Base-by-base conservation (phyloP, 164 flowering plant genomes). In the Vitis rupestris region DNA sequence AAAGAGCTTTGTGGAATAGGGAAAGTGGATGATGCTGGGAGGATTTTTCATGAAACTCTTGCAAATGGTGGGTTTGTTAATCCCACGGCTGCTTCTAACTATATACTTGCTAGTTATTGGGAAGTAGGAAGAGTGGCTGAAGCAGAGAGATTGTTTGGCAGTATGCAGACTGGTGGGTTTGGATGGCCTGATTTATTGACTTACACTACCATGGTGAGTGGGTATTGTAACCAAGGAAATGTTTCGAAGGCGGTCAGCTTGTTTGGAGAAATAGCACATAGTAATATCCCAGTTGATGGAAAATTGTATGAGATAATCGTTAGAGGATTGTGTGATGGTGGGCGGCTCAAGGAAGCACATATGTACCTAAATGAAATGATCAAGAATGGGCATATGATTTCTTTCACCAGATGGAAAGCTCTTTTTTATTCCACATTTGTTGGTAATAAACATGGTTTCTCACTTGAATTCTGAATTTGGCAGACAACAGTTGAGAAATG, bases 81-180 rank as follows among this genome's bases (percentile, higher is more conserved):
- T 7, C 63, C 51, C 19, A 59, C 66, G 5, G 50, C 19, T 47
- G 49, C 77, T 50, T 75, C 73, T 58, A 83, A 79, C 66, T 60
- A 67, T 73, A 51, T 81, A 58, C 76, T 83, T 37, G 50, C 49
- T 69, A 64, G 81, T 64, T 81, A 70, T 27, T 83, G 78, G 79
- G 77, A 71, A 68, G 71, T 27, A 49, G 72, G 72, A 11, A 76
- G 74, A 66, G 23, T 37, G 16, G 56, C 37, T 11, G 79, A 83
- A 66, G 86, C 79, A 27, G 71, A 72, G 66, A 68, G n/a, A 11
- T 62, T 78, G 51, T 81, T 80, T 57, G 72, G 72, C 48, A 76
- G 70, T 63, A 71, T 83, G 73, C 61, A 37, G 19, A 63, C 67
- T 16, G 78, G 80, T 58, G 27, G 57, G 10, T 67, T 63, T 54